Base-by-base conservation (phyloP, 768 basidiomycete genomes). In the Trametes gibbosa region DNA sequence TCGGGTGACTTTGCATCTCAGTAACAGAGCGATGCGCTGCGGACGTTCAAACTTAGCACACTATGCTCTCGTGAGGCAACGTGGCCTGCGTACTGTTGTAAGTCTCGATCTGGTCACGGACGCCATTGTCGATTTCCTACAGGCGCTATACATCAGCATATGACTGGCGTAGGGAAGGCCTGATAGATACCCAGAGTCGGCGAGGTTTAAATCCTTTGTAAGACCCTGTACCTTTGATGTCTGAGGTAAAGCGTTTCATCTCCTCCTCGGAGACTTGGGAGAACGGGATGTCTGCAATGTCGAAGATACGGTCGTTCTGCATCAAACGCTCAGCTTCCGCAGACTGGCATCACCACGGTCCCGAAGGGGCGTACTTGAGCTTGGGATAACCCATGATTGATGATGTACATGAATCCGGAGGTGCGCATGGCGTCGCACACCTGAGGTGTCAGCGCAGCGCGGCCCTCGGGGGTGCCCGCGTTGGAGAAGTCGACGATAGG, bases 61-160 rank as follows among this genome's bases (percentile, higher is more conserved):
- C 46, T 12, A 35, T 34, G 10, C n/a, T n/a, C n/a, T n/a, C n/a
- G n/a, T n/a, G n/a, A n/a, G n/a, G n/a, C n/a, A n/a, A n/a, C n/a
- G n/a, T n/a, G n/a, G n/a, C n/a, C n/a, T n/a, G n/a, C 45, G 32
- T n/a, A 87, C 86, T 76, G 62, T 82, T 84, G 64, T 88, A 87
- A 50, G 81, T 75, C 65, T 88, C 86, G 17, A 86, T 63, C 62
- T 86, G 84, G 65, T 89, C 87, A 17, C 70, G 77, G 24, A 88
- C 81, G 6, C 86, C 86, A 12, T 77, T 78, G 40, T 82, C 83
- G 45, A 87, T 81, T 49, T 83, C 81, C 86, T 88, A 53, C 19
- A 12, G 7, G 10, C 17, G 14, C 29, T 10, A 32, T 32, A 10
- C 10, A 32, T 32, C 29, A 32, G 10, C 29, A 32, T 32, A 32